Evolutionary conservation across 2,329 filamentous ascomycete genomes (phyloP).

Genomic region (Boeremia exigua): DNA sequence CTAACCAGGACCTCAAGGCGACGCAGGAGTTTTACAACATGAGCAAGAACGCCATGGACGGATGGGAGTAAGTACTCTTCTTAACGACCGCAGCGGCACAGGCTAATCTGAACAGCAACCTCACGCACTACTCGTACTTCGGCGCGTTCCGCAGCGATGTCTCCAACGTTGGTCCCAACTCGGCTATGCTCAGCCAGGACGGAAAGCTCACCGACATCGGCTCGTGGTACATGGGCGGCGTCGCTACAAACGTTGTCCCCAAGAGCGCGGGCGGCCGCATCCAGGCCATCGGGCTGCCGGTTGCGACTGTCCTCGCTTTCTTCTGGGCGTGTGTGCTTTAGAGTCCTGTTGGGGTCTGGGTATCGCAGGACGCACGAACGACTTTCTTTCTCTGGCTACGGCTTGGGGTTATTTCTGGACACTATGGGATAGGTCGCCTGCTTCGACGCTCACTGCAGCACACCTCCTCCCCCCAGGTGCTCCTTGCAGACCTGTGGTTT

Average conservation of each 20-base stretch:
- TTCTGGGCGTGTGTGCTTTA: constrained; percentile 10
- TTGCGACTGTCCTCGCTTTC: neutral
- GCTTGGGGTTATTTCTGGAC: neutral
- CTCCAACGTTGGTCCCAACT: constrained; percentile 77
- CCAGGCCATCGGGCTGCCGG: constrained; percentile 2
- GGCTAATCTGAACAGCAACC: constrained; percentile 48
- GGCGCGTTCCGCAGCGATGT: constrained; percentile 73
- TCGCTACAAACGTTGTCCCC: constrained; percentile 13
- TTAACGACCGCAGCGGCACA: neutral
- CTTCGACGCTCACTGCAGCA: too few relatives aligned
- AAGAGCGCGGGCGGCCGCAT: constrained; percentile 10
- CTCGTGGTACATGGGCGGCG: constrained; percentile 73
- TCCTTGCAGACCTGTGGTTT: too few relatives aligned
- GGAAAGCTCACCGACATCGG: constrained; percentile 78
- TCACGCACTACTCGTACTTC: constrained; percentile 76
- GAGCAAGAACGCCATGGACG: constrained; percentile 71
- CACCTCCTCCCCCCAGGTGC: too few relatives aligned
- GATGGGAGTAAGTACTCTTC: constrained; percentile 54
- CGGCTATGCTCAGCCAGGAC: constrained; percentile 70
- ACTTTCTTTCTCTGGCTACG: neutral
- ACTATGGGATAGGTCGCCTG: too few relatives aligned
- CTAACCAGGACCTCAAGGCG: constrained; percentile 60
- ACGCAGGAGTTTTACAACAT: constrained; percentile 73
- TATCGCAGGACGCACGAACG: neutral
- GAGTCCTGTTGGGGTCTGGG: neutral